A percentile compares a stretch with the other conserved stretches of the same genome.
Conservation (phyloP, 352 stramenopile species). For the Phytophthora sansomeana region DNA sequence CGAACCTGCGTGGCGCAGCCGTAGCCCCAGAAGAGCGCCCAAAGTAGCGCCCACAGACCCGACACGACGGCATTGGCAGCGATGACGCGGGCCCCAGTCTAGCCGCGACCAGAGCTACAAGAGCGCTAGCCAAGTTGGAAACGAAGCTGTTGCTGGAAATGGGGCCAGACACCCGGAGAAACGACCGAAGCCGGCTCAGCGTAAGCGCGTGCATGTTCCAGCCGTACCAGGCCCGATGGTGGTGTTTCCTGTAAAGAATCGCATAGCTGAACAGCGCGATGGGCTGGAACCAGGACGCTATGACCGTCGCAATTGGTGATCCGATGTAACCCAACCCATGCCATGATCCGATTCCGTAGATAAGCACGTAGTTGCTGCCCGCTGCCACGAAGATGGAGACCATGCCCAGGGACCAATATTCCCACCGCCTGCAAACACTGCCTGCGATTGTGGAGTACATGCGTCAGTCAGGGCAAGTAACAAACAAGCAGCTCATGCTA, state of each 20-base stretch:
- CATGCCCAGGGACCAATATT: slow-evolving; percentile 68
- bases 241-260: slow-evolving; percentile 66
- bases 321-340: slow-evolving; percentile 73
- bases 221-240: slow-evolving; percentile 63
- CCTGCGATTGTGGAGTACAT: slow-evolving; percentile 23
- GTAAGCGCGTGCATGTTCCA: slow-evolving; percentile 65
- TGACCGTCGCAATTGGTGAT: slow-evolving; percentile 79
- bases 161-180: slow-evolving; percentile 61
- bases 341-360: slow-evolving; percentile 68
- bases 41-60: slow-evolving; percentile 72
- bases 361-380: slow-evolving; percentile 74
- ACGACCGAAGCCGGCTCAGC: slow-evolving; percentile 47
- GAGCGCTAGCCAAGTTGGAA: slow-evolving; percentile 72
- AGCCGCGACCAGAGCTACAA: slow-evolving; percentile 74
- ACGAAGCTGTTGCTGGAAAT: slow-evolving; percentile 80
- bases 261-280: slow-evolving; percentile 64
- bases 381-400: slow-evolving; percentile 68
- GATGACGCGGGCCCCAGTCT: slow-evolving; percentile 63
- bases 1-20: slow-evolving; percentile 81
- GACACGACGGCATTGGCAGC: slow-evolving; percentile 78
- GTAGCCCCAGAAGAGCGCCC: slow-evolving; percentile 84
- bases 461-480: slow-evolving; percentile 5
- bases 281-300: slow-evolving; percentile 84
- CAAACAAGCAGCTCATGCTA: background rate
- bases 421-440: slow-evolving; percentile 80